Percentiles rank a stretch among this genome's conserved stretches.
These are phyloP conservation scores for Penicillium sp. DNA, from an alignment of 2,329 filamentous ascomycete genomes.

Conservation along the genomic window DNA sequence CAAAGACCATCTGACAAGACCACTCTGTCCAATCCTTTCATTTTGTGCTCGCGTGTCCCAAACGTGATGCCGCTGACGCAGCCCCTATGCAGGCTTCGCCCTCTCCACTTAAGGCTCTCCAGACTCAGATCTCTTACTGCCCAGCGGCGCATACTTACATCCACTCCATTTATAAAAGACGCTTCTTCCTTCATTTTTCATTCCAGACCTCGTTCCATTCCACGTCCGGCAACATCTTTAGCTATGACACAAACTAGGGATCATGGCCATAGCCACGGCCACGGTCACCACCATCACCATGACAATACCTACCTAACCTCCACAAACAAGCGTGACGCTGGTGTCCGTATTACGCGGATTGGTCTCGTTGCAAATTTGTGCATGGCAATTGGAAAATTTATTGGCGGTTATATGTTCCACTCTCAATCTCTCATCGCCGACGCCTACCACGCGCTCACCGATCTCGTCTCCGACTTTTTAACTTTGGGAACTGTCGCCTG, in stretches of 20 bases:
- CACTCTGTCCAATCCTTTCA: conserved; percentile 22
- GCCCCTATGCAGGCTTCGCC: conserved; percentile 40
- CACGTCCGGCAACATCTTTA: conserved; percentile 7
- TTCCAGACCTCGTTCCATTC: conserved; percentile 14
- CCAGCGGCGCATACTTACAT: conserved; percentile 22
- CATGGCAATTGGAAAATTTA: conserved; percentile 91
- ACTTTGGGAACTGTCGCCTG: conserved; percentile 93
- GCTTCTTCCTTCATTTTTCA: conserved; percentile 10
- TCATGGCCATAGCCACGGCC: conserved; percentile 55
- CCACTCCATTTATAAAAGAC: conserved; percentile 16
- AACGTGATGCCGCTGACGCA: conserved; percentile 37
- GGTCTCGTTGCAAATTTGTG: conserved; percentile 84
- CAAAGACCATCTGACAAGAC: conserved; percentile 11
- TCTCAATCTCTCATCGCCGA: conserved; percentile 91
- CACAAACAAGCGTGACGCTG: conserved; percentile 82
- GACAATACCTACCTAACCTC: conserved; percentile 82
- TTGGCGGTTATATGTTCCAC: conserved; percentile 91
- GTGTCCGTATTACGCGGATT: conserved; percentile 88
- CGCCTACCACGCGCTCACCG: conserved; percentile 91
- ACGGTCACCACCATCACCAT: conserved; percentile 69
- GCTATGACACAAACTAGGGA: conserved; percentile 45
- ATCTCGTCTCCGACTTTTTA: conserved; percentile 90
- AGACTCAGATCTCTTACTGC: conserved; percentile 10
- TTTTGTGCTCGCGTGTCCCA: conserved; percentile 24
- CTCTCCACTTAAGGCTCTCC: conserved; percentile 22